phyloP scores from a whole-genome alignment of 257 asterid genomes.

The Scutellaria galericulata region DNA sequence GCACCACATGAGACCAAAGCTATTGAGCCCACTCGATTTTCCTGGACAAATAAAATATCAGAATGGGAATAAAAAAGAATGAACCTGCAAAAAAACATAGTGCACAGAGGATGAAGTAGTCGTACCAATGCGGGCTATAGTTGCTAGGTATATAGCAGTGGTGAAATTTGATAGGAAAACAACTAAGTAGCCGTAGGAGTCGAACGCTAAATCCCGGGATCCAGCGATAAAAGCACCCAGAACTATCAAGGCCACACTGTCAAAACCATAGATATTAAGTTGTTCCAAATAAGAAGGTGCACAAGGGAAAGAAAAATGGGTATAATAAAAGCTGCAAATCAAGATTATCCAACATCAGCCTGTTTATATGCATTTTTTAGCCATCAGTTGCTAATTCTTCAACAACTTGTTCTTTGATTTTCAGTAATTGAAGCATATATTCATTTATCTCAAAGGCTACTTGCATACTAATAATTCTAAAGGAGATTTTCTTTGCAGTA shows the following conservation, averaged over 20 bases:
- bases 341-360: neutral
- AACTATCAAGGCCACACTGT: conserved; percentile 89
- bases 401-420: conserved; percentile 19
- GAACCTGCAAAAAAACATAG: conserved; percentile 31
- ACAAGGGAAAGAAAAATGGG: neutral
- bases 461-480: neutral
- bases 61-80: conserved; percentile 29
- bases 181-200: conserved; percentile 73
- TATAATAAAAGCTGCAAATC: neutral
- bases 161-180: conserved; percentile 86
- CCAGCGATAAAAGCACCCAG: conserved; percentile 98
- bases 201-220: conserved; percentile 89
- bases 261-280: conserved; percentile 41
- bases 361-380: neutral
- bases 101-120: conserved; percentile 38
- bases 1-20: conserved; percentile 99
- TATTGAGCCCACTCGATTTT: conserved; percentile 89
- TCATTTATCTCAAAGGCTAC: conserved; percentile 15
- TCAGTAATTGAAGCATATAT: neutral
- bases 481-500: neutral
- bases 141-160: conserved; percentile 95
- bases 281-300: conserved; percentile 1
- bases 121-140: conserved; percentile 92
- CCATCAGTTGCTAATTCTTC: conserved; percentile 6
- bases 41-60: conserved; percentile 55